Conservation (phyloP, 768 basidiomycete genomes). For the Baorangia bicolor region DNA sequence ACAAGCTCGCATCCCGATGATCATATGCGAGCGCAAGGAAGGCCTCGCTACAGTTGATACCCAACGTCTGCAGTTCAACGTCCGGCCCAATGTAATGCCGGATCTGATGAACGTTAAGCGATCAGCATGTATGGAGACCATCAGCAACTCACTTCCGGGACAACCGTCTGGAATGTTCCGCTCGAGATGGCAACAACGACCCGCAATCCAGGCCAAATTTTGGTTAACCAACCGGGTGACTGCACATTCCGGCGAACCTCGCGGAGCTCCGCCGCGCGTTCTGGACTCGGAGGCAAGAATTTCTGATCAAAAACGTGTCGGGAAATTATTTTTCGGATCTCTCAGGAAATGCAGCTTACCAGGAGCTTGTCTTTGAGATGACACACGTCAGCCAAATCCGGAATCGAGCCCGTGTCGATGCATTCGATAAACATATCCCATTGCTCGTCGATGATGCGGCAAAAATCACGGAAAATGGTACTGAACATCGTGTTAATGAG, state of each 20-base stretch:
- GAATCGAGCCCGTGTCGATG: slow-evolving; percentile 16
- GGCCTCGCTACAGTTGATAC: slow-evolving; percentile 24
- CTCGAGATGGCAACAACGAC: slow-evolving; percentile 21
- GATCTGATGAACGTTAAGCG: slow-evolving; percentile 6
- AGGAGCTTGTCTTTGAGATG: slow-evolving; percentile 15
- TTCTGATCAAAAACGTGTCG: not conserved
- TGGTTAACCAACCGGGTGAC: slow-evolving; percentile 19
- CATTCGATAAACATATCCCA: slow-evolving; percentile 22
- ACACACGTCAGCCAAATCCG: slow-evolving; percentile 11
- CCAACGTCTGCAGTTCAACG: slow-evolving; percentile 18
- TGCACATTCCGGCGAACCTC: slow-evolving; percentile 1
- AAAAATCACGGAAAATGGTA: slow-evolving; percentile 23
- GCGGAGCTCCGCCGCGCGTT: slow-evolving; percentile 19
- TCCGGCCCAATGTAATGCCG: slow-evolving; percentile 19
- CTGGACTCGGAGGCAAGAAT: slow-evolving; percentile 16
- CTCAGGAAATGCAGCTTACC: not conserved
- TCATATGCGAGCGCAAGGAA: slow-evolving; percentile 25
- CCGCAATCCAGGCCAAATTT: slow-evolving; percentile 19
- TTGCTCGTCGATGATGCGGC: slow-evolving; percentile 17
- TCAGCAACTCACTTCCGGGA: slow-evolving; percentile 16
- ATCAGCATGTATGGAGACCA: not conserved
- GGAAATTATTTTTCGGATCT: not conserved
- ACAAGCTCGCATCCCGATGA: slow-evolving; percentile 20
- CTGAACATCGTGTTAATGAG: slow-evolving; percentile 24
- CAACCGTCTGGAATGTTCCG: slow-evolving; percentile 22